Evolutionary conservation across 1,284 basidiomycete species (phyloP).

Genomic region (Peniophora sp.): DNA sequence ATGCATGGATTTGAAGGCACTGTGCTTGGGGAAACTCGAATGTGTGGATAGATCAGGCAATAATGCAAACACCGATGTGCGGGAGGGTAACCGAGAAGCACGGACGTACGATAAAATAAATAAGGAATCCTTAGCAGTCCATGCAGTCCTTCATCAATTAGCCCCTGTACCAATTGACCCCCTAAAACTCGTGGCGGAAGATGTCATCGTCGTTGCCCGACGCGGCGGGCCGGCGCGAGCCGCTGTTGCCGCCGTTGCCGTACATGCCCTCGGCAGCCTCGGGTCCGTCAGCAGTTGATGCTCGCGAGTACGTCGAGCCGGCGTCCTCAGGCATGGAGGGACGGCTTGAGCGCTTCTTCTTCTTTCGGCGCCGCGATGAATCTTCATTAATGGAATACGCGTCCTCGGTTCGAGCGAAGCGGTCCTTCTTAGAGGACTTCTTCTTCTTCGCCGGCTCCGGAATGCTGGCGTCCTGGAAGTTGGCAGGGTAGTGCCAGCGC

Average conservation of each 20-base stretch:
- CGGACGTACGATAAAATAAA: no score
- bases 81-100: no score
- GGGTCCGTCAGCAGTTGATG: slow-evolving; percentile 50
- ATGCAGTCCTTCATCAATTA: no score
- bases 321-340: slow-evolving; percentile 31
- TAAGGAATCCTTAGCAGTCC: no score
- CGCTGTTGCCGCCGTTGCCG: slow-evolving; percentile 40
- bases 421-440: slow-evolving; percentile 73
- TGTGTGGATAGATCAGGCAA: no score
- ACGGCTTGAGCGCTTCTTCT: slow-evolving; percentile 36
- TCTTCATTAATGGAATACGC: slow-evolving; percentile 55
- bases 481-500: slow-evolving; percentile 77
- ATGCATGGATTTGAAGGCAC: no score
- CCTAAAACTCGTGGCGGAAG: slow-evolving; percentile 42
- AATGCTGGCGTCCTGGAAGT: slow-evolving; percentile 60
- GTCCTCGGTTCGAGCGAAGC: slow-evolving; percentile 79
- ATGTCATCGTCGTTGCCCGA: slow-evolving; percentile 22
- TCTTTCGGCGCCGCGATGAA: slow-evolving; percentile 33
- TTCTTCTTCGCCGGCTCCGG: slow-evolving; percentile 34
- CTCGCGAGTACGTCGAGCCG: slow-evolving; percentile 34
- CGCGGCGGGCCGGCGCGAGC: background rate
- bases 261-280: slow-evolving; percentile 58
- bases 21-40: no score
- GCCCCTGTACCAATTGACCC: background rate
- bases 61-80: no score